Evolutionary conservation across 83 land plant genomes (phyloP).

Genomic region (Diphasiastrum complanatum): DNA sequence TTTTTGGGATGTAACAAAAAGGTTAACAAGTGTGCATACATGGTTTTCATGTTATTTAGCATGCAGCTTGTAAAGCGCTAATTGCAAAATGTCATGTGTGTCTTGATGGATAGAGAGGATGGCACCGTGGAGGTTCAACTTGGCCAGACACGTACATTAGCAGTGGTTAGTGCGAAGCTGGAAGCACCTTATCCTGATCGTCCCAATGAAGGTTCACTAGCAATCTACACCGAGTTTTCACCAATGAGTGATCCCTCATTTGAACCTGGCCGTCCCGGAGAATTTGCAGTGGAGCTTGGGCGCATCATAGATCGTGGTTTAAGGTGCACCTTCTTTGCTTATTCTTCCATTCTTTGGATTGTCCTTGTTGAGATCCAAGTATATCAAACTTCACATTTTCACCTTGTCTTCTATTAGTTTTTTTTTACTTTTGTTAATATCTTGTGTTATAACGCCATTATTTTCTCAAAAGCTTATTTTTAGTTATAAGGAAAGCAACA

Average conservation of each 20-base stretch:
- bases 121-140: conserved; percentile 88
- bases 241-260: conserved; percentile 97
- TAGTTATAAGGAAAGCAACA: too few relatives aligned
- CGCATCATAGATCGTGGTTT: conserved; percentile 85
- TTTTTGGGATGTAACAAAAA: background rate
- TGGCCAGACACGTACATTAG: conserved; percentile 80
- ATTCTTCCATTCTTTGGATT: too few relatives aligned
- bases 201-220: conserved; percentile 86
- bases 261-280: conserved; percentile 91
- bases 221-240: conserved; percentile 79
- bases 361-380: too few relatives aligned
- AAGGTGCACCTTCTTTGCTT: too few relatives aligned
- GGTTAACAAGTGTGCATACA: background rate
- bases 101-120: conserved; percentile 59
- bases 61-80: background rate
- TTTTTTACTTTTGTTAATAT: too few relatives aligned
- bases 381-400: too few relatives aligned
- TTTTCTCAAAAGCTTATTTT: too few relatives aligned
- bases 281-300: conserved; percentile 78
- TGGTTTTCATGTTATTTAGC: background rate
- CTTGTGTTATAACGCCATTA: too few relatives aligned
- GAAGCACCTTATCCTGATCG: conserved; percentile 71
- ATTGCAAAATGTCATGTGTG: background rate
- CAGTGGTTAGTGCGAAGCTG: conserved; percentile 60
- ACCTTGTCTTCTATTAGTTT: too few relatives aligned